A percentile compares a stretch with the other conserved stretches of the same genome.
Evolutionary conservation across 352 stramenopile species (phyloP).

Genomic region (Phytophthora syringae): DNA sequence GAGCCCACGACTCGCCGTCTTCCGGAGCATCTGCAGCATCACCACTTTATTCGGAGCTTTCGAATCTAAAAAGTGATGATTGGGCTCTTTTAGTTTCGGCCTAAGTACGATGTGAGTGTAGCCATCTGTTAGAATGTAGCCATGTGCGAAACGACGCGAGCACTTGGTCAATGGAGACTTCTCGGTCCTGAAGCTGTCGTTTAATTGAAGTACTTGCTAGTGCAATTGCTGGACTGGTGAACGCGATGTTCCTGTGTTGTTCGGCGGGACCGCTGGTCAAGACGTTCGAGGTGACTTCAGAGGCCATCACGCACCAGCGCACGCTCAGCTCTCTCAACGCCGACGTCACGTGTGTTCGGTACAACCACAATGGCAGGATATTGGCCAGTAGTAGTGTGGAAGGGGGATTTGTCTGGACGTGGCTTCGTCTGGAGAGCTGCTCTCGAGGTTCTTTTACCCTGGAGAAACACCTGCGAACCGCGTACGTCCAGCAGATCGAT

Average conservation of each 20-base stretch:
- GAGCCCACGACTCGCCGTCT: constrained; percentile 25
- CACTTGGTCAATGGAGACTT: not conserved
- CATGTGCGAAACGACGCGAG: constrained; percentile 37
- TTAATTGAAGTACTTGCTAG: not conserved
- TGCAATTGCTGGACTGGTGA: not conserved
- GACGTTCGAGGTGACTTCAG: constrained; percentile 65
- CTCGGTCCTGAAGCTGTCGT: too few species aligned
- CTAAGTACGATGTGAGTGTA: constrained; percentile 32
- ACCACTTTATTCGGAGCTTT: too few species aligned
- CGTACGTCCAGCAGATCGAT: constrained; percentile 23
- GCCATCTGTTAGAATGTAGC: constrained; percentile 7
- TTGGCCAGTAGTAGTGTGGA: constrained; percentile 69
- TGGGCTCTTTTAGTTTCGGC: not conserved
- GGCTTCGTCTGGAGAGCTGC: constrained; percentile 55
- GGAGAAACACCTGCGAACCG: constrained; percentile 44
- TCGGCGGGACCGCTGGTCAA: constrained; percentile 55
- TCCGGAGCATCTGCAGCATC: constrained; percentile 44
- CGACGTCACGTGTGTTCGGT: constrained; percentile 65
- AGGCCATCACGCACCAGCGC: constrained; percentile 50
- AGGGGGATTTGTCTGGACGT: constrained; percentile 68
- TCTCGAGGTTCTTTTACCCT: constrained; percentile 71
- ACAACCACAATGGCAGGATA: constrained; percentile 79
- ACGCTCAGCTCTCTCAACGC: constrained; percentile 57
- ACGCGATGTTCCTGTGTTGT: constrained; percentile 64
- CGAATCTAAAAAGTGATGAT: constrained; percentile 13